Base-by-base conservation (phyloP, 768 basidiomycete genomes). In the Floccularia luteovirens region DNA sequence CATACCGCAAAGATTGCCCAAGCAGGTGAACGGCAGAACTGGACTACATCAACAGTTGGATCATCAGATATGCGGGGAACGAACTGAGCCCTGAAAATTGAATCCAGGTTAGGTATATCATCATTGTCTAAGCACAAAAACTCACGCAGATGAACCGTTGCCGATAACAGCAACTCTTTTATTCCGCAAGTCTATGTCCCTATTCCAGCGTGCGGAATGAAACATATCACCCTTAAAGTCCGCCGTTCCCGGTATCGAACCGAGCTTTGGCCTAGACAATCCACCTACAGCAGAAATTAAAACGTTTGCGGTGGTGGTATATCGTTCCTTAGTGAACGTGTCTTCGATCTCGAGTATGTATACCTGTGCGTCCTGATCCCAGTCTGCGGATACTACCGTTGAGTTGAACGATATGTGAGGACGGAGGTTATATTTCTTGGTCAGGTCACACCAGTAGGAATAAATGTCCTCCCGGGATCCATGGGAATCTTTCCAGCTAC, bases 151-250 rank as follows among this genome's bases (percentile, higher is more conserved):
- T 25, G 67, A 64, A 1, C 74, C 79, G 45, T 75, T 77, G 6
- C 78, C 80, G 43, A 80, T 66, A 4, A 81, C 70, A 1, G 69
- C 77, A 3, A 82, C 66, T 6, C 60, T 58, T 50, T 75, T 77
- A 4, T 61, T 61, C 14, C 31, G 49, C 17, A 79, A 54, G 8
- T 66, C 56, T 3, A 66, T 57, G 5, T 57, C 56, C 1, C 53
- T 37, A 20, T 65, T 49, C 75, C 78, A 81, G 12, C 58, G 46
- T 5, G 73, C 69, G 3, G 75, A 72, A 52, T 80, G 79, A 43
- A 76, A 80, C 28, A 64, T 52, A 4, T 50, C 35, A 1, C 79
- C 77, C 36, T 66, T 57, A 54, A 79, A 79, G 3, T 41, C 43
- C 8, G 56, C 57, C 1, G 68, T 5, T 40, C 62, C 47, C 47